Evolutionary conservation across 1,284 basidiomycete species (phyloP), one percentile per base, ranked within the genome.

Genomic region (Caloboletus inedulis): DNA sequence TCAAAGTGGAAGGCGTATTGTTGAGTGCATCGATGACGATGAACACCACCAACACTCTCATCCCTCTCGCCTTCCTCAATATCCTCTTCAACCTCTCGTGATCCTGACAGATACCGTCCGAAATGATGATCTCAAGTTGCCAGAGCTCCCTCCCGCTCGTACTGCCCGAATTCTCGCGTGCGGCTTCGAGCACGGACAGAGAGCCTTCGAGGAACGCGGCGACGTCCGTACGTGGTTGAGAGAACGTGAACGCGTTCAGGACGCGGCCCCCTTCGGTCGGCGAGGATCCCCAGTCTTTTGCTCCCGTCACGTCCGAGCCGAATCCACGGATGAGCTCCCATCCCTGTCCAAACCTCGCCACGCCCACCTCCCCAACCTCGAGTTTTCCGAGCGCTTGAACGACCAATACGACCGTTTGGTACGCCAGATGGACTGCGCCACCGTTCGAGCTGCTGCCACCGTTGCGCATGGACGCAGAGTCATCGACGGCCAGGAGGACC

Each of bases 111-210:
- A 98, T 91, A 30, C 97, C 97, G 68, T 99, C 97, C 18, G 95
- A 98, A 59, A 99, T 94, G 77, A 99, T 97, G 73, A 99, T 94
- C 71, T 98, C 85, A 49, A 99, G 80, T 69, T 99, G 97, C 97
- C 97, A 99, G 23, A 99, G 78, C 59, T 98, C 94, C 19, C 83
- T 84, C 31, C 75, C 75, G 68, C 76, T 76, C 14, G 78, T 72
- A 31, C 83, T 48, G 14, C 49, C 49, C 33, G 57, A 43, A 21
- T 79, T 77, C 62, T 89, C 88, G 41, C 91, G 75, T 29, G 93
- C 89, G 30, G 77, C 77, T 60, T 89, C 84, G 13, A 99, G 81
- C 54, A 91, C 80, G 16, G 79, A 72, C 35, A 99, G 76, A 56
- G 91, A 94, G 23, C 83, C 82, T 59, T 95, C 87, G n/a, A 99